Evolutionary conservation across 192 early-diverging fungal species (phyloP).

Genomic region (Paraglomus brasilianum): DNA sequence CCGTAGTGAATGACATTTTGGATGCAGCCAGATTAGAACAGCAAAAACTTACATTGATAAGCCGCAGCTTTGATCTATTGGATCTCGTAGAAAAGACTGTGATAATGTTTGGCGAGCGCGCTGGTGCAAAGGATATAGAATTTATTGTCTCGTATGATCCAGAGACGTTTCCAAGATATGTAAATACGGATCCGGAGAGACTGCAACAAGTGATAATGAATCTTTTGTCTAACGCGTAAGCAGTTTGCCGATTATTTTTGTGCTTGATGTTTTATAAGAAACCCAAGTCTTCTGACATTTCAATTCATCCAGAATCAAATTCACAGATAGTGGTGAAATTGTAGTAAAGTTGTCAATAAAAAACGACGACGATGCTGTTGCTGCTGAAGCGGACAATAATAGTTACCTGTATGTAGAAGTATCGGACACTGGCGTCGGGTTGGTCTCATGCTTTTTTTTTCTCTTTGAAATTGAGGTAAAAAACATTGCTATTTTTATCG

Average conservation of each 20-base stretch:
- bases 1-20: conserved; percentile 39
- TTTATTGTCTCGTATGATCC: conserved; percentile 43
- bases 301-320: conserved; percentile 35
- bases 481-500: no score
- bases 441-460: conserved; percentile 56
- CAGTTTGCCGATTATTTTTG: no score
- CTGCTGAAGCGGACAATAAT: neutral
- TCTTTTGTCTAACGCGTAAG: conserved; percentile 45
- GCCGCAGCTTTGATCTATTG: conserved; percentile 39
- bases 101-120: conserved; percentile 38
- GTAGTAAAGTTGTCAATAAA: conserved; percentile 21
- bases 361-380: neutral
- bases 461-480: no score
- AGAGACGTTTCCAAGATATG: conserved; percentile 25
- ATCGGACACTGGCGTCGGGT: conserved; percentile 72
- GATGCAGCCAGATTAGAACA: conserved; percentile 40
- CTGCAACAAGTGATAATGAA: conserved; percentile 45
- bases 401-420: conserved; percentile 55
- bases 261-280: no score
- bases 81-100: conserved; percentile 41
- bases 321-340: conserved; percentile 42
- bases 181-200: conserved; percentile 33
- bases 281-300: no score
- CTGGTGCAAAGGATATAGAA: conserved; percentile 37
- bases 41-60: conserved; percentile 35